These are phyloP conservation scores for Tolypocladium pustulatum DNA, from an alignment of 2,329 filamentous ascomycete genomes.

Conservation along the genomic window DNA sequence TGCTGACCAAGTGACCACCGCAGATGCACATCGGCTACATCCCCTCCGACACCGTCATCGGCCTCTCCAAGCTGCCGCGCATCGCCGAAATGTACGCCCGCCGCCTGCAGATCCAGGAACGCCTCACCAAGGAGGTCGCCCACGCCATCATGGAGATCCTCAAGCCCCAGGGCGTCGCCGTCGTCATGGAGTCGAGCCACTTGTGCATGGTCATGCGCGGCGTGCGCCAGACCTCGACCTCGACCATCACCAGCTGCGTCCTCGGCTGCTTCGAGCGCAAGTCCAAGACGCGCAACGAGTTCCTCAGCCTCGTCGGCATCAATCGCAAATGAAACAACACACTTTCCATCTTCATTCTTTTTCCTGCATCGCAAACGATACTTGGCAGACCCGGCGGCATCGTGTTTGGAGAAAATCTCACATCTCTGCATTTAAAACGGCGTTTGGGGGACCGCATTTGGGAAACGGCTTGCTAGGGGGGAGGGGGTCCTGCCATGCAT, in stretches of 20 bases:
- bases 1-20: not conserved
- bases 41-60: slow-evolving; percentile 80
- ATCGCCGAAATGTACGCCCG: slow-evolving; percentile 97
- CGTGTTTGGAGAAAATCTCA: not conserved
- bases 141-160: slow-evolving; percentile 88
- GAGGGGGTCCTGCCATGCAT: slow-evolving; percentile 6
- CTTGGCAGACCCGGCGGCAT: not conserved
- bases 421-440: not conserved
- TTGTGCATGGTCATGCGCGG: slow-evolving; percentile 98
- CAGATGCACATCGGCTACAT: slow-evolving; percentile 99
- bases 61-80: slow-evolving; percentile 87
- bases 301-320: slow-evolving; percentile 67
- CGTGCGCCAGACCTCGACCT: slow-evolving; percentile 82
- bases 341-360: not conserved
- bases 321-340: slow-evolving; percentile 24
- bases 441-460: not conserved
- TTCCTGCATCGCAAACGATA: not conserved
- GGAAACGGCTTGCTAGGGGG: not conserved
- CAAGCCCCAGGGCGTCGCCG: slow-evolving; percentile 86
- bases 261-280: slow-evolving; percentile 90
- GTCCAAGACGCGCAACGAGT: slow-evolving; percentile 92
- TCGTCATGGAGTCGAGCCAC: slow-evolving; percentile 95
- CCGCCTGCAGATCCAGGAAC: slow-evolving; percentile 89
- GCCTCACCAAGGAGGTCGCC: slow-evolving; percentile 91
- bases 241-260: slow-evolving; percentile 93